Percentiles rank a stretch among this genome's conserved stretches.
These are phyloP conservation scores for Clavaria fumosa DNA, from an alignment of 768 basidiomycete species.

Conservation along the genomic window DNA sequence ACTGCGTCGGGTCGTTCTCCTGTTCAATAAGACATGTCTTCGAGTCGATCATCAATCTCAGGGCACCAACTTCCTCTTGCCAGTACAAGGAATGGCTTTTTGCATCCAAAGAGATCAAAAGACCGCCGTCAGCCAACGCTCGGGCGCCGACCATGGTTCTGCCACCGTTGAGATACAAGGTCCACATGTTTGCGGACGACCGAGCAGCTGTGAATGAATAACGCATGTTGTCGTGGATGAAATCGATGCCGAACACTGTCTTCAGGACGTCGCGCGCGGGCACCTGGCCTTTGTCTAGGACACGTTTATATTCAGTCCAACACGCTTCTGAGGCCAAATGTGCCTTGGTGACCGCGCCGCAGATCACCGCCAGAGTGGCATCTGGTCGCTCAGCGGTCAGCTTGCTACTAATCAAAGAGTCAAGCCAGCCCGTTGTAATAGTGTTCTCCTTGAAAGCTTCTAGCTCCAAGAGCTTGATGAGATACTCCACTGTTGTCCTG, in stretches of 20 bases:
- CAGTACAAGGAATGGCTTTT: conserved; percentile 96
- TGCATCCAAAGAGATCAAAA: conserved; percentile 82
- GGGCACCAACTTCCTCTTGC: conserved; percentile 93
- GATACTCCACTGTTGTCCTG: conserved; percentile 95
- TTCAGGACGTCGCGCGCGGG: conserved; percentile 88
- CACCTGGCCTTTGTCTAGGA: conserved; percentile 96
- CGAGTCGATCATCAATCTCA: conserved; percentile 85
- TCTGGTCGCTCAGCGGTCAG: conserved; percentile 97
- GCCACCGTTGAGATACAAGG: conserved; percentile 91
- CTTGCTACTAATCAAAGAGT: conserved; percentile 91
- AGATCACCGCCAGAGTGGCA: conserved; percentile 81
- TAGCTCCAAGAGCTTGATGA: conserved; percentile 93
- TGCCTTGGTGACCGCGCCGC: conserved; percentile 92
- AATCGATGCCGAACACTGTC: conserved; percentile 92
- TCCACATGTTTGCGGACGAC: conserved; percentile 80
- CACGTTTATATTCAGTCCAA: conserved; percentile 83
- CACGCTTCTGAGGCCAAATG: conserved; percentile 82
- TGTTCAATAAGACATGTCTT: conserved; percentile 98
- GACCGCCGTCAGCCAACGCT: conserved; percentile 86
- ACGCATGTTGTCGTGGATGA: conserved; percentile 91
- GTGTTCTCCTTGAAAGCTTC: conserved; percentile 95
- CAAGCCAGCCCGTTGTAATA: conserved; percentile 97
- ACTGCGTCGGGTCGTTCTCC: conserved; percentile 97
- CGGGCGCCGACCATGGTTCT: conserved; percentile 85
- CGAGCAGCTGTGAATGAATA: conserved; percentile 94